Conservation (phyloP, 345 rosid species). For the Noccaea caerulescens region DNA sequence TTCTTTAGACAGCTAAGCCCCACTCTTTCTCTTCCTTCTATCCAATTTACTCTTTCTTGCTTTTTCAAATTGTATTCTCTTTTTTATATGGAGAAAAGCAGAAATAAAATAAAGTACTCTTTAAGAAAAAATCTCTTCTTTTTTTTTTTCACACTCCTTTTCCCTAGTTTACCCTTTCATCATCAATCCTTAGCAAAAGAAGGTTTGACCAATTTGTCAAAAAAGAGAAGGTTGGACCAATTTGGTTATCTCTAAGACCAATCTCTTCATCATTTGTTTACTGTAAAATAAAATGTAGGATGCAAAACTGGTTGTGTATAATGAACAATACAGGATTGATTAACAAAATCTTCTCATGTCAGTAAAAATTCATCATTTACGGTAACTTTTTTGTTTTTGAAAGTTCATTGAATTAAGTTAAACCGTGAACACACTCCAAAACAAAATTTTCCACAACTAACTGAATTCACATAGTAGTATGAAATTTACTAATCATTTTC, state of each 20-base stretch:
- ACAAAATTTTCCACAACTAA: not conserved
- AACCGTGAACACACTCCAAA: not conserved
- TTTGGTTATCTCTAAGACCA: constrained; percentile 22
- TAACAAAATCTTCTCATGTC: not conserved
- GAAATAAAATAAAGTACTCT: not conserved
- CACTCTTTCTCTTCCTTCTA: constrained; percentile 35
- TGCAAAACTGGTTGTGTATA: not conserved
- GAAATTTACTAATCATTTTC: not conserved
- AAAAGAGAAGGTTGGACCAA: constrained; percentile 28
- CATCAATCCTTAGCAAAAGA: constrained; percentile 24
- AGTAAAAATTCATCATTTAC: not conserved
- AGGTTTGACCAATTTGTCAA: not conserved
- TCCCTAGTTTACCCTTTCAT: constrained; percentile 5
- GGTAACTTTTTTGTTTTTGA: no score
- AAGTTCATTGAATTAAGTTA: not conserved
- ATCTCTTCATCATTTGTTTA: constrained; percentile 22
- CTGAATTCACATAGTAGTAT: not conserved
- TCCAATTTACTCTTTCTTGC: constrained; percentile 36
- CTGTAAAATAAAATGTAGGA: not conserved
- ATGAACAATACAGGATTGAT: not conserved
- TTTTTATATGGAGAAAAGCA: constrained; percentile 25
- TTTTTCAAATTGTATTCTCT: constrained; percentile 19
- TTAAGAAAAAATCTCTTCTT: not conserved
- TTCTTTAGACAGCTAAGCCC: constrained; percentile 43
- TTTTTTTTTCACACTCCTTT: constrained; percentile 13